These are phyloP conservation scores for Mayamaea pseudoterrestris DNA, from an alignment of 108 stramenopile genomes.

Conservation along the genomic window DNA sequence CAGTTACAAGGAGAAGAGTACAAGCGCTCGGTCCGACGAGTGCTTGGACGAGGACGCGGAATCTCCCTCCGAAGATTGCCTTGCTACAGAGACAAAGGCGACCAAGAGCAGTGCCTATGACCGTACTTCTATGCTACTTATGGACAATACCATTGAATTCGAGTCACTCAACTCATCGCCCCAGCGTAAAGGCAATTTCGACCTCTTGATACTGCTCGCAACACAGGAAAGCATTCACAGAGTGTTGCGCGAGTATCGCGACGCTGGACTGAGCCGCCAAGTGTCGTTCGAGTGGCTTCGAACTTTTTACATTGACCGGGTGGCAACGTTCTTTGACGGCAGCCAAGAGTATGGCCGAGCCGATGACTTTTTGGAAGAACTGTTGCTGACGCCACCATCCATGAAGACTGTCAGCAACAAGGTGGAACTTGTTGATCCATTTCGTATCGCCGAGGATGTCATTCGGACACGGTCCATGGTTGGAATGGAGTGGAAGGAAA, in stretches of 20 bases:
- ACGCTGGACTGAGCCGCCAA: constrained; percentile 15
- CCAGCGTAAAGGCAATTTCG: constrained; percentile 64
- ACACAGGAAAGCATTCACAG: constrained; percentile 73
- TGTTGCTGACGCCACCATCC: constrained; percentile 44
- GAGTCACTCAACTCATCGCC: constrained; percentile 34
- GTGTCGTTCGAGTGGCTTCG: constrained; percentile 16
- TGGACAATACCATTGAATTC: constrained; percentile 5
- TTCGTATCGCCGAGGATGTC: constrained; percentile 42
- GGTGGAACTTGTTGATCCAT: constrained; percentile 41
- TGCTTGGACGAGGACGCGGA: neutral
- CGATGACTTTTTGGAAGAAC: constrained; percentile 61
- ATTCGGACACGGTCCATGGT: constrained; percentile 43
- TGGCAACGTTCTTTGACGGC: constrained; percentile 38
- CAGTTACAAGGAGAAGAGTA: constrained; percentile 12
- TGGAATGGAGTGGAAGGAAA: constrained; percentile 36
- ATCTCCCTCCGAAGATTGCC: neutral
- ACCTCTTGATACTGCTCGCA: constrained; percentile 45
- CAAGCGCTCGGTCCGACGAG: constrained; percentile 4
- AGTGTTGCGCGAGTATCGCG: constrained; percentile 37
- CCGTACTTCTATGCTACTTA: constrained; percentile 21
- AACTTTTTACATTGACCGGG: constrained; percentile 34
- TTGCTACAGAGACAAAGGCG: constrained; percentile 4
- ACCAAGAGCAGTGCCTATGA: constrained; percentile 3
- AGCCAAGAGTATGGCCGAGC: constrained; percentile 50
- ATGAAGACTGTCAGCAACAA: constrained; percentile 21